These are phyloP conservation scores for Mycena olivaceomarginata DNA, from an alignment of 768 basidiomycete genomes.

Conservation along the genomic window DNA sequence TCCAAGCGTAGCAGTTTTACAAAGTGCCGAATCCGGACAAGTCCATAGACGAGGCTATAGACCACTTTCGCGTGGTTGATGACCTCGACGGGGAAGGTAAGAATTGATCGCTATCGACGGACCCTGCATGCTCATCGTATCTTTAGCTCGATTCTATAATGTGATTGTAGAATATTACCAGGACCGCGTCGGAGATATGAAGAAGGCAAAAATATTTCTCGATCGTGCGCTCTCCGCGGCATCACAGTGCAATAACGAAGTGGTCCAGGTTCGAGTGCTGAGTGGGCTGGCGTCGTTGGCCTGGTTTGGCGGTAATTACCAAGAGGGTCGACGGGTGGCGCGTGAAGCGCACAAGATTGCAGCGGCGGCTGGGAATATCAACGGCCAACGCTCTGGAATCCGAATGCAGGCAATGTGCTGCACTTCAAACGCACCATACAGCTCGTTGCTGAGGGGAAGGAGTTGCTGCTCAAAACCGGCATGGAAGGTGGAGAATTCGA, in stretches of 20 bases:
- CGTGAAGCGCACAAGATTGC: neutral
- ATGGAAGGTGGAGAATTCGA: constrained; percentile 14
- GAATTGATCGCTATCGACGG: neutral
- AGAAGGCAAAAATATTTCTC: constrained; percentile 2
- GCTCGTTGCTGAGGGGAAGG: neutral
- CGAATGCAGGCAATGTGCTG: constrained; percentile 16
- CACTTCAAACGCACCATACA: neutral
- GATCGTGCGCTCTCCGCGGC: constrained; percentile 11
- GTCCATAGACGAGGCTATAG: neutral
- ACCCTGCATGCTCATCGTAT: neutral
- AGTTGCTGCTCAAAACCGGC: neutral
- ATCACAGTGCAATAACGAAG: neutral
- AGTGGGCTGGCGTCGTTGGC: constrained; percentile 2
- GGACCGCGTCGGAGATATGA: neutral
- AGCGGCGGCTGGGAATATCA: neutral
- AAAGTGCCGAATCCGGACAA: neutral
- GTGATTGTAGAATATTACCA: constrained; percentile 16
- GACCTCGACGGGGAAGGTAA: neutral
- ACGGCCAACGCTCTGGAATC: neutral
- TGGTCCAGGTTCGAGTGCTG: constrained; percentile 6
- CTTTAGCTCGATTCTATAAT: neutral
- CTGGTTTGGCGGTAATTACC: constrained; percentile 13
- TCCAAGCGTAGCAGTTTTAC: constrained; percentile 18
- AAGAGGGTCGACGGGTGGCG: neutral
- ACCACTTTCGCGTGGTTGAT: neutral